phyloP scores from a whole-genome alignment of 352 stramenopile species.

The Albugo candida region DNA sequence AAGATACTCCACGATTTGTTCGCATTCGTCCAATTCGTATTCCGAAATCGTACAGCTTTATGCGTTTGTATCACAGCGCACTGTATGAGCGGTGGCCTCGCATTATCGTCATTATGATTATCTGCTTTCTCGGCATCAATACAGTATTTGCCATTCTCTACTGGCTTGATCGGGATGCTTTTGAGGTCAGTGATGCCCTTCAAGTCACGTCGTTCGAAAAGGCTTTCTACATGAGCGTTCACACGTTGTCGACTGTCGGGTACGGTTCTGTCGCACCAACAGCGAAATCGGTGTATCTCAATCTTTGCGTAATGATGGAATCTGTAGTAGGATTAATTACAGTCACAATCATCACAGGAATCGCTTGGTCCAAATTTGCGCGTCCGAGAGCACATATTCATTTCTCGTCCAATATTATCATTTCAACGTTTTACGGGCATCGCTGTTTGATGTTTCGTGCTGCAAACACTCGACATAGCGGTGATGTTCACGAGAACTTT shows the following conservation, averaged over 20 bases:
- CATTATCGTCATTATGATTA: conserved; percentile 51
- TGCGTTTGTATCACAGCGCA: conserved; percentile 58
- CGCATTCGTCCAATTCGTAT: conserved; percentile 52
- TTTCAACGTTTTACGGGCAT: conserved; percentile 52
- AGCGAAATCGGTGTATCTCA: conserved; percentile 36
- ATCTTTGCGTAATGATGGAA: conserved; percentile 59
- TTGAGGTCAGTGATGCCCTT: conserved; percentile 28
- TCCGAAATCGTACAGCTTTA: conserved; percentile 63
- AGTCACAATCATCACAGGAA: conserved; percentile 70
- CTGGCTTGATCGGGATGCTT: conserved; percentile 18
- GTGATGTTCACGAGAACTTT: conserved; percentile 65
- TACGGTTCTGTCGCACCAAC: conserved; percentile 51
- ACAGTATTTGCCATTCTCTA: conserved; percentile 38
- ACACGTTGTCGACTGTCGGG: conserved; percentile 63
- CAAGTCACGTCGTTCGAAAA: conserved; percentile 31
- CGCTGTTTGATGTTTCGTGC: conserved; percentile 63
- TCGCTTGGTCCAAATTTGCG: conserved; percentile 74
- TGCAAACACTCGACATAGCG: conserved; percentile 56
- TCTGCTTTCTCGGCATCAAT: conserved; percentile 49
- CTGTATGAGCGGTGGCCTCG: conserved; percentile 48
- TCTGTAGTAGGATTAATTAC: conserved; percentile 52
- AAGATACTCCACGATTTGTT: conserved; percentile 62
- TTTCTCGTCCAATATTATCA: conserved; percentile 48
- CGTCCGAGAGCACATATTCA: conserved; percentile 59
- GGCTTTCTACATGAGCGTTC: conserved; percentile 64